Evolutionary conservation across 768 basidiomycete genomes (phyloP), one percentile per base, ranked within the genome.

Genomic region (Auricularia sp.): DNA sequence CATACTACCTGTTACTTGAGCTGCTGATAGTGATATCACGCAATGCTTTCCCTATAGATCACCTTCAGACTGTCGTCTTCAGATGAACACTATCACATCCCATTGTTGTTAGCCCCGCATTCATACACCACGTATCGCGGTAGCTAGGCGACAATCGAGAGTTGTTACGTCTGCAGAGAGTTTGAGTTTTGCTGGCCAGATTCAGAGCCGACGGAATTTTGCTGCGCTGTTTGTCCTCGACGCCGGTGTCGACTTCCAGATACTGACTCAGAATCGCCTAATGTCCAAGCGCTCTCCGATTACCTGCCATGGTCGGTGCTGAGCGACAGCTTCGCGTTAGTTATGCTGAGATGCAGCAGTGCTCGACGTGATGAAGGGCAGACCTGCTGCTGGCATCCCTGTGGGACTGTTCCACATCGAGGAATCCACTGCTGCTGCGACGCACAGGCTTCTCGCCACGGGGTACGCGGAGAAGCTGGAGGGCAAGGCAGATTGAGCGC

Each of bases 121-220:
- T 89, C 89, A 3, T 97, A 86, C 73, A 94, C 93, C 16, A 95
- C 94, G 5, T 97, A 96, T 72, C 80, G 92, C 67, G 94, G 94
- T 21, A 95, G 91, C 74, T 92, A 70, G 70, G 14, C 39, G 39
- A 42, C 39, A 7, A 29, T 29, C 29, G 29, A 29, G 29, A 29
- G 2, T 29, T 29, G 29, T 29, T 29, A 29, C 29, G 29, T 29
- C 29, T 29, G 29, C 29, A 42, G 39, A 42, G 39, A 42, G 39
- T 42, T 42, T 42, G 39, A 14, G 39, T 42, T 42, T 42, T 14
- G 39, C 39, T 42, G 12, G 39, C 39, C 8, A 42, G 39, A 42
- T 42, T 14, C 8, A 14, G 8, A 14, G 39, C 39, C 39, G 39
- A 14, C 39, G 29, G 29, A 7, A 42, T 42, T 42, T 42, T 42